Conservation (phyloP, 148 eudicot species). For the Cornus suecica region DNA sequence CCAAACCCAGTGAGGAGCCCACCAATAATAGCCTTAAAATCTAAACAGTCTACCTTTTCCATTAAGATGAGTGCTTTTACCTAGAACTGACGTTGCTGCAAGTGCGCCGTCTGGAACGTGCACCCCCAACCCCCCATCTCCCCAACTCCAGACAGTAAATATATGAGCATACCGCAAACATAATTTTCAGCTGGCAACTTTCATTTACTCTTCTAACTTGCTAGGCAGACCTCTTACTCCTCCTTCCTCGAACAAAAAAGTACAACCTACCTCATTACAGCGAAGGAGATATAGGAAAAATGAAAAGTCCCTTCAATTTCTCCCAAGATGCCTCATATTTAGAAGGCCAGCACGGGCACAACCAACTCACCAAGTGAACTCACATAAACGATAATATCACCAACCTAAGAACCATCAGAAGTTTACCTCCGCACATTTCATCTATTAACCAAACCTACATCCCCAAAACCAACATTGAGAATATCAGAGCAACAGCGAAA, state of each 20-base stretch:
- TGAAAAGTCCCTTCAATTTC: background rate
- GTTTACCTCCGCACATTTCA: background rate
- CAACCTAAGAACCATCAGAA: background rate
- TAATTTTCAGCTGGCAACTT: background rate
- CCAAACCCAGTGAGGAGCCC: no score
- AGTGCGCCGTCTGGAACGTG: no score
- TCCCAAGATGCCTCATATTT: background rate
- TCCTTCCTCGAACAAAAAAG: background rate
- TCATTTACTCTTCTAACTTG: background rate
- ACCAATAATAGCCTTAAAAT: no score
- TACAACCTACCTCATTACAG: no score
- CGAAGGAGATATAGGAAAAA: background rate
- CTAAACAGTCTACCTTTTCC: no score
- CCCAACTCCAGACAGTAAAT: no score
- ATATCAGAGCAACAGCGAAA: background rate
- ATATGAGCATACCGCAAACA: background rate
- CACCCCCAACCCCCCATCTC: no score
- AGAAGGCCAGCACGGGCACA: background rate
- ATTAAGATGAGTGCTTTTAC: no score
- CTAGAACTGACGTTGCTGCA: no score
- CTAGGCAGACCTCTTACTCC: background rate
- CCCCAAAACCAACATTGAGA: no score
- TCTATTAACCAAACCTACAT: no score
- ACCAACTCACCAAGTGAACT: background rate
- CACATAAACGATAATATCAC: background rate